These are phyloP conservation scores for Sordariomycetes sp. DNA, from an alignment of 2,329 filamentous ascomycete genomes.

Conservation along the genomic window DNA sequence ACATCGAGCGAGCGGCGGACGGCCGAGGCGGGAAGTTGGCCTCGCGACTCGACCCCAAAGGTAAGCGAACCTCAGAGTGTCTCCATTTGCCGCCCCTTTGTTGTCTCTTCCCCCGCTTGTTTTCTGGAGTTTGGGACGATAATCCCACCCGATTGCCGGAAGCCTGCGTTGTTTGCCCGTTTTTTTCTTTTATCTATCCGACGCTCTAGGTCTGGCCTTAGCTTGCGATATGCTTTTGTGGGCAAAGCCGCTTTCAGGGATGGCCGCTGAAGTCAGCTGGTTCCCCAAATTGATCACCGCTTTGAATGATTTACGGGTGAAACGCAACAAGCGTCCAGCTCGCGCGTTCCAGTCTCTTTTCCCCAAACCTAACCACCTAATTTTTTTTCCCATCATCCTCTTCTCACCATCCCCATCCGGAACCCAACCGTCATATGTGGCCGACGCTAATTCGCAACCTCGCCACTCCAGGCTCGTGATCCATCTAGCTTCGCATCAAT, in stretches of 20 bases:
- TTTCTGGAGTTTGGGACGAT: neutral
- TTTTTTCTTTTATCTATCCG: neutral
- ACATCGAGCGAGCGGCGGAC: slow-evolving; percentile 29
- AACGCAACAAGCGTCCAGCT: neutral
- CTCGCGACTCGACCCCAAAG: slow-evolving; percentile 30
- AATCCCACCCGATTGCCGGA: slow-evolving; percentile 4
- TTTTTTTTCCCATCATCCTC: slow-evolving; percentile 2
- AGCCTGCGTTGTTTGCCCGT: neutral
- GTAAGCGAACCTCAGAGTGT: slow-evolving; percentile 18
- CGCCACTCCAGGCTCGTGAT: slow-evolving; percentile 2
- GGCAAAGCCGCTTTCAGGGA: neutral
- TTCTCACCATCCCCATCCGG: neutral
- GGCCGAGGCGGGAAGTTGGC: slow-evolving; percentile 31
- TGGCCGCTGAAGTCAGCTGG: neutral
- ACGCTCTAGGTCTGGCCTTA: neutral
- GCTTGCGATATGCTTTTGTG: neutral
- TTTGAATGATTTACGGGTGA: neutral
- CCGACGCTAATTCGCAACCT: slow-evolving; percentile 4
- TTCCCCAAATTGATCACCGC: neutral
- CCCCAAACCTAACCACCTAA: slow-evolving; percentile 1
- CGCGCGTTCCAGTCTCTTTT: neutral
- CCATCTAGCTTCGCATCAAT: slow-evolving; percentile 8
- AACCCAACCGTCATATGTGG: neutral
- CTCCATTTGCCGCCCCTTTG: neutral
- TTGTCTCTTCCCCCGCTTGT: neutral